Evolutionary conservation across 208 protist genomes (phyloP).

Genomic region (Tritrichomonas musculus): DNA sequence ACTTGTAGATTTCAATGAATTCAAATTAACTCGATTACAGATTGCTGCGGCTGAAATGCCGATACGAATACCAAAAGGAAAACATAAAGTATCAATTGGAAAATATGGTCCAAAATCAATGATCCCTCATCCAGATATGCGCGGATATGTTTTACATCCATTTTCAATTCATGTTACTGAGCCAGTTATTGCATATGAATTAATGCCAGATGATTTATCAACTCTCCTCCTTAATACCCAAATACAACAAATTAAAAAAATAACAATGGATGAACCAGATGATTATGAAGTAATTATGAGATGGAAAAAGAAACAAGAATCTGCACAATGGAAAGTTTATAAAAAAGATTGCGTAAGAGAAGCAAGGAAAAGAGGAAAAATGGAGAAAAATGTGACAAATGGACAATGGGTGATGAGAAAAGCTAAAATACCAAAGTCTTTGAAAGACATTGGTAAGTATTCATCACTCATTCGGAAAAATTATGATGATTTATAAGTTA

Average conservation of each 20-base stretch:
- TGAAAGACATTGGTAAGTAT: background rate
- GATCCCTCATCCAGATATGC: background rate
- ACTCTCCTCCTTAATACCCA: background rate
- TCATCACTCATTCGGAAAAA: background rate
- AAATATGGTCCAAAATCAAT: constrained; percentile 1
- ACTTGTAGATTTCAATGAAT: background rate
- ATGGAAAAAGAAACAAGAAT: background rate
- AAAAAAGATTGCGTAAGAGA: constrained; percentile 14
- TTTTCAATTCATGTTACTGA: background rate
- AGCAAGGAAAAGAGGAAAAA: background rate
- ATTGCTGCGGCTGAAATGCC: background rate
- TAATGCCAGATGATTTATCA: background rate
- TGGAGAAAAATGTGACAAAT: background rate
- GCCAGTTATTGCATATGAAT: background rate
- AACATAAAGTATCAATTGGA: background rate
- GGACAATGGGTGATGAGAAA: background rate
- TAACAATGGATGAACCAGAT: background rate
- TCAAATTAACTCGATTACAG: background rate
- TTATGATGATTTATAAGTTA: no score
- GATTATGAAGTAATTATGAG: background rate
- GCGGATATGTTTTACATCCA: background rate
- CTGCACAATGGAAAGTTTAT: background rate
- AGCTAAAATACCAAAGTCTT: background rate
- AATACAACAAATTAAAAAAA: background rate
- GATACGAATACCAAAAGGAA: background rate